Percentiles rank a stretch among this genome's conserved stretches.
Evolutionary conservation across 305 asterid genomes (phyloP).

Genomic region (Lippia alba): DNA sequence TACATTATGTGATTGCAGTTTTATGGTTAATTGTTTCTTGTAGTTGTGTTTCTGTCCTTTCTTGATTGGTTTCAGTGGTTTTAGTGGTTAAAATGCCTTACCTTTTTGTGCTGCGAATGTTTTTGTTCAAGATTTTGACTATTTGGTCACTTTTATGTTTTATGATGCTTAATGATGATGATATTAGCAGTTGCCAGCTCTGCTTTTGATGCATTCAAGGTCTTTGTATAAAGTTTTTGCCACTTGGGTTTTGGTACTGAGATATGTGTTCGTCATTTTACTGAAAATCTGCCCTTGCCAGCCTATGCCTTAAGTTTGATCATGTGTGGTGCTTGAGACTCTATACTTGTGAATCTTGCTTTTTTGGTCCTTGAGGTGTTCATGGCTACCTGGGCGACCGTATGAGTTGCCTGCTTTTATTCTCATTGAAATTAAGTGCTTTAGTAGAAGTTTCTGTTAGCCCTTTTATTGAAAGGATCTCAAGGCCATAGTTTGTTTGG

Average conservation of each 20-base stretch:
- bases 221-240: not conserved
- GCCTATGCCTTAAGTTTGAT: not conserved
- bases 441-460: not conserved
- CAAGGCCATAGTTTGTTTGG: not conserved
- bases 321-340: not conserved
- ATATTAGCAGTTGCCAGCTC: constrained; percentile 6
- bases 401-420: not conserved
- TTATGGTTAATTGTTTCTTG: not conserved
- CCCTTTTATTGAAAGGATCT: not conserved
- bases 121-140: not conserved
- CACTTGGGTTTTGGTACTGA: constrained; percentile 2
- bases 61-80: constrained; percentile 11
- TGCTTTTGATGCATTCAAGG: constrained; percentile 13
- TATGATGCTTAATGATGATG: not conserved
- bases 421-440: not conserved
- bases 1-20: not conserved
- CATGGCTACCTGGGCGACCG: not conserved
- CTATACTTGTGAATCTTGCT: constrained; percentile 8
- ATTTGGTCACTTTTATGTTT: constrained; percentile 4
- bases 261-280: constrained; percentile 21
- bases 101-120: not conserved
- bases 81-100: constrained; percentile 9
- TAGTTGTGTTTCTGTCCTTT: constrained; percentile 4
- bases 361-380: constrained; percentile 1
- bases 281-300: not conserved